Conservation (phyloP, 2,329 filamentous ascomycete species). For the Aspergillus latus region DNA sequence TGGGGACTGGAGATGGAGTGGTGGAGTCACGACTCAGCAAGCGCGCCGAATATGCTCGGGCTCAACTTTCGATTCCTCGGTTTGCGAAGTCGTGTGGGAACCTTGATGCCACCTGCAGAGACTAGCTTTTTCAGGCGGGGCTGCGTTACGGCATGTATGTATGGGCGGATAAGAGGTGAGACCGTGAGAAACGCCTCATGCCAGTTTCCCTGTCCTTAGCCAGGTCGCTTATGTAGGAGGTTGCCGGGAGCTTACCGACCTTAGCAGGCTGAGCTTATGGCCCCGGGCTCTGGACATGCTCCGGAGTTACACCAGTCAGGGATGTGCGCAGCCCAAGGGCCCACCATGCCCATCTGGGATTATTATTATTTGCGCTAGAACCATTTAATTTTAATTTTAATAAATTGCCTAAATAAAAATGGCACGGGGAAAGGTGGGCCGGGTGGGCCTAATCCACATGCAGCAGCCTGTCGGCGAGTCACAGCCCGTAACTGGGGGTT, state of each 20-base stretch:
- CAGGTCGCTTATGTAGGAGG: not conserved
- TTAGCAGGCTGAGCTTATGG: conserved; percentile 27
- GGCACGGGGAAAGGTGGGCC: conserved; percentile 26
- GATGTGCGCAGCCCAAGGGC: conserved; percentile 18
- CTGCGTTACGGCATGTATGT: conserved; percentile 15
- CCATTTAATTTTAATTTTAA: conserved; percentile 7
- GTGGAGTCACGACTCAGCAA: conserved; percentile 11
- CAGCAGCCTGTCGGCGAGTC: conserved; percentile 28
- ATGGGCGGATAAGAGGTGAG: conserved; percentile 22
- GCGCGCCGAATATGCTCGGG: conserved; percentile 15
- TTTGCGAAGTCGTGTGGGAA: not conserved
- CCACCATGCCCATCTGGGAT: conserved; percentile 20
- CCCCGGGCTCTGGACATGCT: conserved; percentile 8
- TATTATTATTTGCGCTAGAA: conserved; percentile 23
- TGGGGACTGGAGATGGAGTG: not conserved
- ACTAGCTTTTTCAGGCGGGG: conserved; percentile 9
- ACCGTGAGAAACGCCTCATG: conserved; percentile 23
- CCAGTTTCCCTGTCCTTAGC: conserved; percentile 15
- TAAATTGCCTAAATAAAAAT: conserved; percentile 18
- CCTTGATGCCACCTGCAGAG: not conserved
- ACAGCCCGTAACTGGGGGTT: conserved; percentile 30
- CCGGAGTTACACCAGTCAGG: conserved; percentile 23
- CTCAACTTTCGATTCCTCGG: not conserved
- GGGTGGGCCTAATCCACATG: conserved; percentile 24
- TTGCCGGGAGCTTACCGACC: conserved; percentile 23